Base-by-base conservation (phyloP, 1,139 yeast genomes). In the Debaryomyces nepalensis region DNA sequence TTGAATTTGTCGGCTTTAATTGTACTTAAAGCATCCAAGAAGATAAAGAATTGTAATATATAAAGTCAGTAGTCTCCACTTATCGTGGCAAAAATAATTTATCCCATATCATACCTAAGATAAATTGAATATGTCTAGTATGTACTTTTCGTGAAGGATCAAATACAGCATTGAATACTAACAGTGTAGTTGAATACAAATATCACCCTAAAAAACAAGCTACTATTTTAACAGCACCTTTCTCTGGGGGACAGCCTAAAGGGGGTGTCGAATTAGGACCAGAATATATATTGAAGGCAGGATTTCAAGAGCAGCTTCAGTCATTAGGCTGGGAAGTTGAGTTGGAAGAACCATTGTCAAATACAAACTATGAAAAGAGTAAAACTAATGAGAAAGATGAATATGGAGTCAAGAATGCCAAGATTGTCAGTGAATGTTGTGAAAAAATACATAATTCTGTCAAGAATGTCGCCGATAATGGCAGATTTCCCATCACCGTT, bases 231-330 rank as follows among this genome's bases (percentile, higher is more conserved):
- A 74, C 84, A 20, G 97, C 96, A 0, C 97, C 97, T 41, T 90
- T 90, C 62, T 82, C 91, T 26, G 98, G 97, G n/a, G 99, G 99
- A 45, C 99, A 91, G 65, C 95, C 91, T 40, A 87, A 87, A 57
- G 80, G 84, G 26, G 99, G 99, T 43, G 97, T 91, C 30, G 98
- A 91, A 58, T 78, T 82, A 45, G 99, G 97, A 21, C 98, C 99
- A n/a, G 79, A 83, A 48, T 84, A 80, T 61, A 73, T 91, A 49
- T 64, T 89, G 42, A 77, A 84, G 49, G 80, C 82, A 44, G 97
- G 97, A 3, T 74, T 91, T 45, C 71, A 79, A 46, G 55, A 75
- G 27, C 87, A 85, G 54, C 61, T 91, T 44, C 66, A 78, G 50
- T 66, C 70, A 3, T 72, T 90, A 41, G 96, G 95, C 15, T 91